Percentiles rank a stretch among this genome's conserved stretches.
Conservation (phyloP, 768 basidiomycete genomes). For the Boletales sp. region DNA sequence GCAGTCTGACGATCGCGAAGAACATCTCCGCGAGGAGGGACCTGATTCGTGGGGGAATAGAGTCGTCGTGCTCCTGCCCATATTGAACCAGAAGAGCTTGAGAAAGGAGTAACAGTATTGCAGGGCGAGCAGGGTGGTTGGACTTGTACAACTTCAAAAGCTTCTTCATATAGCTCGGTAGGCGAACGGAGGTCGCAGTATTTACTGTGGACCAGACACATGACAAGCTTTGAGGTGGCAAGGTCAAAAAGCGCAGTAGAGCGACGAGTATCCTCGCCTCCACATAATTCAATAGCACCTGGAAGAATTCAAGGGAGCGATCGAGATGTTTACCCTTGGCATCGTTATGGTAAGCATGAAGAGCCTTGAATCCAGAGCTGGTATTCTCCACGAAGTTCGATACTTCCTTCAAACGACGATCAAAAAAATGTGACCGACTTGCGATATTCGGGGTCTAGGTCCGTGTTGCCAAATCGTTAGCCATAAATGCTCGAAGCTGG, state of each 20-base stretch:
- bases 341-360: background rate
- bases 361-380: background rate
- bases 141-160: slow-evolving; percentile 2
- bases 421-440: too few species aligned
- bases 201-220: background rate
- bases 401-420: background rate
- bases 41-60: background rate
- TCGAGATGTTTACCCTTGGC: background rate
- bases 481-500: background rate
- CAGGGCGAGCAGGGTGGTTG: slow-evolving; percentile 4
- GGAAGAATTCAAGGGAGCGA: slow-evolving; percentile 2
- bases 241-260: slow-evolving; percentile 12
- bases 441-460: background rate
- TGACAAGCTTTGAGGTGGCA: slow-evolving; percentile 5
- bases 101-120: slow-evolving; percentile 4
- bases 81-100: slow-evolving; percentile 6
- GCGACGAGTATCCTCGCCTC: background rate
- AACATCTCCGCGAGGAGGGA: background rate
- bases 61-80: background rate
- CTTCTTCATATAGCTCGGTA: background rate
- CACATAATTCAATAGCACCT: slow-evolving; percentile 1
- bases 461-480: background rate
- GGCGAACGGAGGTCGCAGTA: background rate
- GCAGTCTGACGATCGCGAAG: background rate
- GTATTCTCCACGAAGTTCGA: background rate